These are phyloP conservation scores for Phytophthora foliorum DNA, from an alignment of 352 stramenopile species.

Conservation along the genomic window DNA sequence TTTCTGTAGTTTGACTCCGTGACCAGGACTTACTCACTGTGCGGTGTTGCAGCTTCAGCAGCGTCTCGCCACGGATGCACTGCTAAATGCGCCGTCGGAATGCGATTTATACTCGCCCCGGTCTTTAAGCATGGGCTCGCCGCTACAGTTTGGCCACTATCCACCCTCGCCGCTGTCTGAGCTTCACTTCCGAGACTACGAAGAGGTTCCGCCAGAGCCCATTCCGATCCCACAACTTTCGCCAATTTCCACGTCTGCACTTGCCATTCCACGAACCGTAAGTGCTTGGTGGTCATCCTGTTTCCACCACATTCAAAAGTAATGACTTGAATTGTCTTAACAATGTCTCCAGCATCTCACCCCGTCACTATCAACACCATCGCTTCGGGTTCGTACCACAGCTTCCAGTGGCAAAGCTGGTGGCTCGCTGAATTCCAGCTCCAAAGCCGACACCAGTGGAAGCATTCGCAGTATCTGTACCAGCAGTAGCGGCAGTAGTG, in stretches of 20 bases:
- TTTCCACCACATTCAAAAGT: not conserved
- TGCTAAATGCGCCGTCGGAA: constrained; percentile 46
- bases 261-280: constrained; percentile 58
- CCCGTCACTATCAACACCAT: constrained; percentile 47
- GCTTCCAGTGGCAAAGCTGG: constrained; percentile 12
- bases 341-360: constrained; percentile 41
- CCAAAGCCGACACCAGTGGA: not conserved
- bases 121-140: constrained; percentile 23
- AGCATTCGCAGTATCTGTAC: constrained; percentile 15
- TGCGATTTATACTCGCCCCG: constrained; percentile 15
- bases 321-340: not conserved
- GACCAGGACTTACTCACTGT: not conserved
- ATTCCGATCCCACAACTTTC: constrained; percentile 49
- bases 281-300: not conserved
- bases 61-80: constrained; percentile 54
- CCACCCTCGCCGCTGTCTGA: constrained; percentile 16
- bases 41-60: constrained; percentile 59
- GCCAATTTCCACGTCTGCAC: constrained; percentile 37
- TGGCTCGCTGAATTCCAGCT: not conserved
- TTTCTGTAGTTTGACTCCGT: not conserved
- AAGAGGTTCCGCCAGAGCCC: constrained; percentile 52
- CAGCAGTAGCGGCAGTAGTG: constrained; percentile 10
- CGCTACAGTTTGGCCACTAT: constrained; percentile 23
- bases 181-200: constrained; percentile 41
- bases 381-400: constrained; percentile 49